phyloP scores from a whole-genome alignment of 306 rosid genomes.

The Alnus rubra region DNA sequence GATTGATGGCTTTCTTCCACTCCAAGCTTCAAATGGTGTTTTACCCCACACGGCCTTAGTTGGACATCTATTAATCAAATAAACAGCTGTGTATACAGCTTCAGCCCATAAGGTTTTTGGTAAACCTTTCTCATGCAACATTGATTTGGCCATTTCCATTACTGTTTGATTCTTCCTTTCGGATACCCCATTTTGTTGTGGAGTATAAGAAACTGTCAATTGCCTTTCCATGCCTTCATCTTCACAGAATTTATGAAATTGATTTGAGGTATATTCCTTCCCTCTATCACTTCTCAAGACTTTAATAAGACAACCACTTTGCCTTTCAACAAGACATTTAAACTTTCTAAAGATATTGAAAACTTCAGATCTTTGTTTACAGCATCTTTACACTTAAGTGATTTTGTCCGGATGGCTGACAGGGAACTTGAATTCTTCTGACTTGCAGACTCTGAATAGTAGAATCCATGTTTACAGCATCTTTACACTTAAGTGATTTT shows the following conservation, averaged over 20 bases:
- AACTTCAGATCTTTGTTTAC: neutral
- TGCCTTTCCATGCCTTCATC: constrained; percentile 1
- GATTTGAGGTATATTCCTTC: neutral
- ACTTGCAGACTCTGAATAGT: no score
- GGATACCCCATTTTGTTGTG: constrained; percentile 4
- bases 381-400: no score
- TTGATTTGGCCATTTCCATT: neutral
- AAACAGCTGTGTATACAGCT: neutral
- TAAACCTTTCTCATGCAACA: neutral
- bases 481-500: no score
- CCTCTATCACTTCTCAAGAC: neutral
- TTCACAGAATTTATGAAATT: neutral
- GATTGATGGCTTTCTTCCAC: neutral
- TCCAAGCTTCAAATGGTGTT: neutral
- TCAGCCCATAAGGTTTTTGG: neutral
- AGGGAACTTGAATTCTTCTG: no score
- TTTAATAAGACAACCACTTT: neutral
- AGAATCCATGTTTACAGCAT: no score
- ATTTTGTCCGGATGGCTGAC: no score
- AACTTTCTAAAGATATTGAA: neutral
- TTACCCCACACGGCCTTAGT: neutral
- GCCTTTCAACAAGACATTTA: neutral
- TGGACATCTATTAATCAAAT: neutral
- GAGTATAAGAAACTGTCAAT: neutral
- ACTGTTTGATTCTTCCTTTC: neutral